Conservation (phyloP, 495 filamentous ascomycete species). For the Penicillium silybi region DNA sequence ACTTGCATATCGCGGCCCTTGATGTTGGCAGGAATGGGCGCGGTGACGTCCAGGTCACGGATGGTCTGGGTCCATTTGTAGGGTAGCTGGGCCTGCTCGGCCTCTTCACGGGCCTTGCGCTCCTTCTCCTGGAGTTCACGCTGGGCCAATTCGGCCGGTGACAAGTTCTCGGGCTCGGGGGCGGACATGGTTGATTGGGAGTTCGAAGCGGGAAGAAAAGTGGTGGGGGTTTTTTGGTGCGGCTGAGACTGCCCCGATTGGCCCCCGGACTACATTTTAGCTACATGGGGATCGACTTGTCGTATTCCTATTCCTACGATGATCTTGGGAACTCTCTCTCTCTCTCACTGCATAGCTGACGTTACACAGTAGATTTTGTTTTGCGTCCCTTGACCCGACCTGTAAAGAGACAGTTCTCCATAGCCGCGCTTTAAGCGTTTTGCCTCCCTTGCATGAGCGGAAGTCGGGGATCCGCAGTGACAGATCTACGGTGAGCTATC, state of each 20-base stretch:
- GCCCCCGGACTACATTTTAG: not conserved
- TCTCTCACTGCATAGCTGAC: not conserved
- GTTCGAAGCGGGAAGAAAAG: not conserved
- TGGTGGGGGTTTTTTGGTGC: not conserved
- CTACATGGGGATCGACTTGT: no score
- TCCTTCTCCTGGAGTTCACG: constrained; percentile 58
- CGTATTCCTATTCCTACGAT: not conserved
- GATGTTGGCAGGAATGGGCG: constrained; percentile 71
- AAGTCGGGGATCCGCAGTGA: constrained; percentile 8
- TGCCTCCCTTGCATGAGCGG: constrained; percentile 17
- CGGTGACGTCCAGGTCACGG: constrained; percentile 76
- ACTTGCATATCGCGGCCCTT: constrained; percentile 83
- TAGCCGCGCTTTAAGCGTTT: constrained; percentile 24
- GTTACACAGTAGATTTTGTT: not conserved
- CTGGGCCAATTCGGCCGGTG: constrained; percentile 48
- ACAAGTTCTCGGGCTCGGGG: constrained; percentile 38
- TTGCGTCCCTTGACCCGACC: not conserved
- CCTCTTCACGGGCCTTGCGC: constrained; percentile 70
- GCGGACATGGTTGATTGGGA: constrained; percentile 17
- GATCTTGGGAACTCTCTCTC: not conserved
- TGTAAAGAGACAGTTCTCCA: not conserved
- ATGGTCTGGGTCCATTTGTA: constrained; percentile 99
- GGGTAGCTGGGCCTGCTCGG: constrained; percentile 85
- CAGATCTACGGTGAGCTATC: constrained; percentile 9
- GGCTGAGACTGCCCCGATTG: not conserved